Percentiles rank a stretch among this genome's conserved stretches.
phyloP scores from a whole-genome alignment of 2,329 filamentous ascomycete species.

The Claviceps cyperi region DNA sequence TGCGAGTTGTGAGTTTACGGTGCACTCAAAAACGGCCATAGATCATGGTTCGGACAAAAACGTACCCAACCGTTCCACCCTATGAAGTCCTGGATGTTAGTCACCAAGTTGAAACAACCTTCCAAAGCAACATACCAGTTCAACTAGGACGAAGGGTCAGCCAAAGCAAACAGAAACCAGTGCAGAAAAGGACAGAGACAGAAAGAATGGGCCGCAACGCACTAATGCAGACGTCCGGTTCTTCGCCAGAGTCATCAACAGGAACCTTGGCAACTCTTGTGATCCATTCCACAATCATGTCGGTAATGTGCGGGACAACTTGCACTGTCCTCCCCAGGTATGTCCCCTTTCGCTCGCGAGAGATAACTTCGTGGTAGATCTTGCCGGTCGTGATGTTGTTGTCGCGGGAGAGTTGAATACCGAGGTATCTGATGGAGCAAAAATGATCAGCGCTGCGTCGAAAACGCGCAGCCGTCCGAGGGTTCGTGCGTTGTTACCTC shows the following conservation, averaged over 20 bases:
- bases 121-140: conserved; percentile 17
- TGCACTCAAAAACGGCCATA: background rate
- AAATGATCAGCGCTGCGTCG: background rate
- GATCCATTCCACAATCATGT: conserved; percentile 88
- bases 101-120: background rate
- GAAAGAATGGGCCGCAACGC: conserved; percentile 23
- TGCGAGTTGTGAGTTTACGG: background rate
- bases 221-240: conserved; percentile 86
- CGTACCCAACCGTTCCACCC: conserved; percentile 43
- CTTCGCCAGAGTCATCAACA: conserved; percentile 68
- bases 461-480: background rate
- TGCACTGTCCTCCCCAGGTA: conserved; percentile 85
- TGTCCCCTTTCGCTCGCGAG: conserved; percentile 39
- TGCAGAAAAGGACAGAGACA: background rate
- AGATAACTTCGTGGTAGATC: conserved; percentile 50
- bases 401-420: conserved; percentile 66
- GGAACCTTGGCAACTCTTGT: conserved; percentile 71
- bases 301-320: conserved; percentile 82
- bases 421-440: conserved; percentile 43
- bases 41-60: background rate
- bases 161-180: background rate
- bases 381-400: conserved; percentile 98
- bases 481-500: conserved; percentile 16
- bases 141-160: conserved; percentile 16
- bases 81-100: conserved; percentile 6